Evolutionary conservation across 345 rosid species (phyloP).

Genomic region (Salix koriyanagi): DNA sequence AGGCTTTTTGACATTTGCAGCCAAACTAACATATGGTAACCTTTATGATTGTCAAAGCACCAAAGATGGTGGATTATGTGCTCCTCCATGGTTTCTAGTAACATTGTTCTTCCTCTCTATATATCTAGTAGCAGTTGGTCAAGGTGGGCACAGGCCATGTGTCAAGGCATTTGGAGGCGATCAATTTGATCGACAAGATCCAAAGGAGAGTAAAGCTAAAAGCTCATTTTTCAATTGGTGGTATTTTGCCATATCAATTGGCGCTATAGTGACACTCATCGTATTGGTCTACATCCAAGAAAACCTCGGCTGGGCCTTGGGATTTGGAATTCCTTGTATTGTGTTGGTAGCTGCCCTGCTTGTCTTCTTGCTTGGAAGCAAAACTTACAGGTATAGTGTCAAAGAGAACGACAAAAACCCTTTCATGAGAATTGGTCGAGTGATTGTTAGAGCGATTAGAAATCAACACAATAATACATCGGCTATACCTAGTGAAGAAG

Average conservation of each 20-base stretch:
- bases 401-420: not conserved
- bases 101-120: not conserved
- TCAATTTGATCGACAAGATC: not conserved
- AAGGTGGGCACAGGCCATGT: conserved; percentile 4
- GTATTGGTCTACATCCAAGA: conserved; percentile 18
- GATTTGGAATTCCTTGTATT: conserved; percentile 24
- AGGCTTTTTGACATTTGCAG: conserved; percentile 9
- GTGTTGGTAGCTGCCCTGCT: conserved; percentile 4
- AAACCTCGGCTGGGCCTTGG: conserved; percentile 19
- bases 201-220: not conserved
- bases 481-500: not conserved
- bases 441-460: not conserved
- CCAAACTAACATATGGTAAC: not conserved
- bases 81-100: not conserved
- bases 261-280: not conserved
- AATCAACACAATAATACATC: conserved; percentile 9
- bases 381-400: not conserved
- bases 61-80: not conserved
- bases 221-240: conserved; percentile 9
- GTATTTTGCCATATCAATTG: not conserved
- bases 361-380: not conserved
- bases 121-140: not conserved
- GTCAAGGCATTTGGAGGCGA: conserved; percentile 3
- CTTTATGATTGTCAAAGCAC: not conserved
- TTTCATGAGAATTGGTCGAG: not conserved